Base-by-base conservation (phyloP, 1,284 basidiomycete genomes). In the Leccinum ponderosum region DNA sequence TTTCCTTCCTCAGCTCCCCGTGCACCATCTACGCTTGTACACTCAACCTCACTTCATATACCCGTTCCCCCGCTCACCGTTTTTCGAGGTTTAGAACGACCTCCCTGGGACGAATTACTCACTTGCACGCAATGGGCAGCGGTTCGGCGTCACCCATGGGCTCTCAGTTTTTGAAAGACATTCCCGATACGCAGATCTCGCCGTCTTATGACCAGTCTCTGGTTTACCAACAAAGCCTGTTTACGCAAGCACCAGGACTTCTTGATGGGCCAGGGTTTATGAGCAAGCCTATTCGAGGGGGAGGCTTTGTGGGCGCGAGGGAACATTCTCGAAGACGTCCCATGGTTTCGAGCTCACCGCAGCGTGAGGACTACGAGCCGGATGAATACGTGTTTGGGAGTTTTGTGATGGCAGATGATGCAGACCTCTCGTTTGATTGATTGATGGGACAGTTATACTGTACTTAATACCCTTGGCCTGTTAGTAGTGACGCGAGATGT, bases 321-420 rank as follows among this genome's bases (percentile, higher is more conserved):
- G 64, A 69, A 62, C 64, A 64, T 52, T 63, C 72, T 51, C 65
- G 70, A 64, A 65, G 68, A 62, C 69, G 70, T 42, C 68, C 64
- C 42, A 66, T 73, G 31, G 73, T 82, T 47, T 84, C 85, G 9
- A 89, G 87, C 66, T 91, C 90, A 5, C 90, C 90, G 7, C 75
- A 74, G 1, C 71, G 75, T 53, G 76, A 80, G 44, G 80, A 81
- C 20, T 74, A 66, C 15, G 79, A 80, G 58, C 75, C 80, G 3
- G 87, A 92, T 64, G 82, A 86, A 55, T 93, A 93, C 69, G 80
- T 77, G 50, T 71, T 87, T 54, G 91, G 85, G 12, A 93, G 88
- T 69, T 93, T 93, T 65, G 83, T 93, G 17, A 90, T 93, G 12
- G 83, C 81, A 53, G 91, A 93, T 68, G 88, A 91, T 50, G 87